Conservation (phyloP, 345 rosid species). For the Linum trigynum region DNA sequence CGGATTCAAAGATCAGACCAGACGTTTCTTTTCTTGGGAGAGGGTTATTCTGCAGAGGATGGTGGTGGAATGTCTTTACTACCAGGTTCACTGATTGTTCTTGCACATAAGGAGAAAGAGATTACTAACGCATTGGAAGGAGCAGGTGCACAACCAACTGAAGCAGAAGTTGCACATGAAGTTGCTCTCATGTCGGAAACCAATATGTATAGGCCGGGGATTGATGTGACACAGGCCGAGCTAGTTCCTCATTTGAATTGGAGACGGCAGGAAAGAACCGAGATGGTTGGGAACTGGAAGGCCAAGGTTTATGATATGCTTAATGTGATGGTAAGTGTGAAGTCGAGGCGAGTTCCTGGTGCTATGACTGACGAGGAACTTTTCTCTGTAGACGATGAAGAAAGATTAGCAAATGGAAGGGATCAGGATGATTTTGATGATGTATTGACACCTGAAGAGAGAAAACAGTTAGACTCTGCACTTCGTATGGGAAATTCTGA, state of each 20-base stretch:
- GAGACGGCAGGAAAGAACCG: conserved; percentile 97
- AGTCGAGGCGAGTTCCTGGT: conserved; percentile 95
- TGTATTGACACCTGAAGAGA: conserved; percentile 85
- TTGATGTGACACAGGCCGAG: conserved; percentile 95
- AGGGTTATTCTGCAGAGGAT: conserved; percentile 70
- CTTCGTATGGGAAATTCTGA: conserved; percentile 58
- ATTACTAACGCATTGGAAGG: conserved; percentile 95
- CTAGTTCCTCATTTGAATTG: conserved; percentile 82
- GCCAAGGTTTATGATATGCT: conserved; percentile 96
- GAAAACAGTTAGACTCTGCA: conserved; percentile 72
- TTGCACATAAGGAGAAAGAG: conserved; percentile 91
- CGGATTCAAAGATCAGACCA: conserved; percentile 90
- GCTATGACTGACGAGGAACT: conserved; percentile 98
- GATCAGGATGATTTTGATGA: conserved; percentile 67
- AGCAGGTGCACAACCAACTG: conserved; percentile 88
- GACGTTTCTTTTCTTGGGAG: conserved; percentile 83
- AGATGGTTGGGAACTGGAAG: conserved; percentile 92
- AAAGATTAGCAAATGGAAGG: conserved; percentile 44
- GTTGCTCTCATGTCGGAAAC: conserved; percentile 96
- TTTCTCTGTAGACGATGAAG: conserved; percentile 77
- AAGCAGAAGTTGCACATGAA: conserved; percentile 87
- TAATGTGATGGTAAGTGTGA: conserved; percentile 92
- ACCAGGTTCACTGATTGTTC: conserved; percentile 79
- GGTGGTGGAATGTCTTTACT: conserved; percentile 43
- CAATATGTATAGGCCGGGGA: conserved; percentile 98